phyloP scores from a whole-genome alignment of 768 basidiomycete genomes.

The Stropharia rugosoannulata region DNA sequence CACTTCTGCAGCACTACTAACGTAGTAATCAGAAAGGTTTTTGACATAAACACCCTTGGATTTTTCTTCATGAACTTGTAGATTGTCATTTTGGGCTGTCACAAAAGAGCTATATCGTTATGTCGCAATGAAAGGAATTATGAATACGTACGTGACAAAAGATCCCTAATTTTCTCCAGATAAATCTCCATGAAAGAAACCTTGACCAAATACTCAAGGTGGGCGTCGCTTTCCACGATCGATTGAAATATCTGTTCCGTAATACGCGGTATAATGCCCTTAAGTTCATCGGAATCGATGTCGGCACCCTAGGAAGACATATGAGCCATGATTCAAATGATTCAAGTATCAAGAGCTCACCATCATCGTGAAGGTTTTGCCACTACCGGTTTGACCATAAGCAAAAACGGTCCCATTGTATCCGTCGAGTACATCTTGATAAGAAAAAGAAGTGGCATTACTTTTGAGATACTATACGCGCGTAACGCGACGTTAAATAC shows the following conservation, averaged over 20 bases:
- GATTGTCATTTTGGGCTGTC: slow-evolving; percentile 93
- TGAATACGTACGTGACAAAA: slow-evolving; percentile 83
- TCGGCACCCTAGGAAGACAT: slow-evolving; percentile 75
- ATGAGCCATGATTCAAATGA: slow-evolving; percentile 10
- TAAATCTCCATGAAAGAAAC: slow-evolving; percentile 99
- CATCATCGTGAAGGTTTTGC: slow-evolving; percentile 99
- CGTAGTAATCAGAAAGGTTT: slow-evolving; percentile 96
- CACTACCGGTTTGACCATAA: slow-evolving; percentile 85
- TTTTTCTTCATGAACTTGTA: slow-evolving; percentile 99
- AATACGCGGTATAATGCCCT: slow-evolving; percentile 96
- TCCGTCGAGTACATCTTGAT: slow-evolving; percentile 91
- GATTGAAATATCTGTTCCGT: slow-evolving; percentile 99
- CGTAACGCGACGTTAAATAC: slow-evolving; percentile 33
- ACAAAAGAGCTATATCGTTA: slow-evolving; percentile 2
- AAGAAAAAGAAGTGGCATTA: background rate
- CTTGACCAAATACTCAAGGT: slow-evolving; percentile 97
- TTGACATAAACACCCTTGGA: slow-evolving; percentile 97
- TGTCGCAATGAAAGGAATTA: background rate
- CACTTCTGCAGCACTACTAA: slow-evolving; percentile 91
- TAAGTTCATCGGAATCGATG: slow-evolving; percentile 90
- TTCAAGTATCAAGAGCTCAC: slow-evolving; percentile 35
- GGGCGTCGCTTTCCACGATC: slow-evolving; percentile 92
- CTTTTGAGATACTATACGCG: background rate
- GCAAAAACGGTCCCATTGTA: slow-evolving; percentile 97
- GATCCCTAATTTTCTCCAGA: slow-evolving; percentile 91